A percentile compares a stretch with the other conserved stretches of the same genome.
phyloP scores from a whole-genome alignment of 306 rosid species.

The Mucuna pruriens region DNA sequence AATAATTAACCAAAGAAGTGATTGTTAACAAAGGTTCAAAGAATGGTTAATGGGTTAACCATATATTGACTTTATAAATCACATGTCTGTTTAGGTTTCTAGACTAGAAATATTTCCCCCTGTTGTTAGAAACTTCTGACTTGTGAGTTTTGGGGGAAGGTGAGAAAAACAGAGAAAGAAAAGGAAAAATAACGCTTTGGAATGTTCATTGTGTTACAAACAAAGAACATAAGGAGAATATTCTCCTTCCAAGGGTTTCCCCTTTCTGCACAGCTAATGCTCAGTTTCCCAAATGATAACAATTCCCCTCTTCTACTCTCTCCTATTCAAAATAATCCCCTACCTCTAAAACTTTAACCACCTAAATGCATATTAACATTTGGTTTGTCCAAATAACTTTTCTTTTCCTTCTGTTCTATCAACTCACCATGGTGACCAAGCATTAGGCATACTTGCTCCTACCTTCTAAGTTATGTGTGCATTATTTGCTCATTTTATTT shows the following conservation, averaged over 20 bases:
- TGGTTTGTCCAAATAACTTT: not conserved
- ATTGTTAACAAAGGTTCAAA: not conserved
- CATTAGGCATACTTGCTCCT: not conserved
- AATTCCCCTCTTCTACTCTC: not conserved
- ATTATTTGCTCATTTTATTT: conserved; percentile 1
- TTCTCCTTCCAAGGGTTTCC: too few relatives aligned
- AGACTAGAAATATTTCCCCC: not conserved
- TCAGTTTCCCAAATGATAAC: not conserved
- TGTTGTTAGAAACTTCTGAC: not conserved
- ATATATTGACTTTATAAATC: not conserved
- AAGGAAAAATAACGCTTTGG: not conserved
- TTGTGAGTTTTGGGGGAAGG: not conserved
- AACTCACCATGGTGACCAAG: not conserved
- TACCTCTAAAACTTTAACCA: not conserved
- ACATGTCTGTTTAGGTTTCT: not conserved
- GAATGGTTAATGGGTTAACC: not conserved
- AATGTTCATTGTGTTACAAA: too few relatives aligned
- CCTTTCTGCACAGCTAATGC: not conserved
- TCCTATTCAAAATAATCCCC: not conserved
- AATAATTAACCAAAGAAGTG: not conserved
- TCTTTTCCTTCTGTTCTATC: conserved; percentile 12
- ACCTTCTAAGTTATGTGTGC: not conserved
- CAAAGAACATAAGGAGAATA: too few relatives aligned
- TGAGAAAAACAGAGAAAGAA: not conserved
- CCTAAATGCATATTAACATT: not conserved